Evolutionary conservation across 148 eudicot genomes (phyloP), one percentile per base, ranked within the genome.

Genomic region (Camellia lanceoleosa): DNA sequence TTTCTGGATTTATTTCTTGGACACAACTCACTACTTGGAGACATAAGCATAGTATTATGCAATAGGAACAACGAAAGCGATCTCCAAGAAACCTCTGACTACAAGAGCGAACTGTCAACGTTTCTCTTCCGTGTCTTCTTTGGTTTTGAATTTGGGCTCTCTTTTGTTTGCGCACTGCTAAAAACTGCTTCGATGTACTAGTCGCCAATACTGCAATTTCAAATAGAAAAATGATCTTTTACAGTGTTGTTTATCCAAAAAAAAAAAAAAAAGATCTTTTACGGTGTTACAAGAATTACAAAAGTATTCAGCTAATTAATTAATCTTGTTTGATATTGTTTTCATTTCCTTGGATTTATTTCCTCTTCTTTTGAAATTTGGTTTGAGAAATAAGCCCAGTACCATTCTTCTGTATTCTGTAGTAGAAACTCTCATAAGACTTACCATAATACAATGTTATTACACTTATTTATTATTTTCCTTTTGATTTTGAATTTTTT

Each of bases 11-110:
- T 11, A 67, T 64, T 43, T 56, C 2, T 47, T 38, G 2, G 67
- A 52, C 38, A 67, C 14, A 41, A 23, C 49, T 88, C 88, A 95
- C 78, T 93, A 93, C 85, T 78, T 87, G 46, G 98, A 95, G 59
- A 95, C 89, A 87, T 95, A 95, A 47, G 98, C 98, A 79, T 93
- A 95, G 87, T 93, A 95, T 83, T 95, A 97, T 41, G 94, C 98
- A 97, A 95, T 95, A 67, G 98, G 98, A 81, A 95, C 98, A 62
- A 95, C 97, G 58, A 95, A 95, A 16, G 98, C 97, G 68, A 95
- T 87, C 47, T 88, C 96, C 81, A 95, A 84, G 81, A 95, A 84
- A 64, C 98, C 98, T 78, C 98, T 97, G 49, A 95, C 98, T 55
- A 93, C 97, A 71, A 93, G 93, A 73, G 90, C 89, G 85, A 95